These are phyloP conservation scores for Claviceps sp. DNA, from an alignment of 2,329 filamentous ascomycete species.

Conservation along the genomic window DNA sequence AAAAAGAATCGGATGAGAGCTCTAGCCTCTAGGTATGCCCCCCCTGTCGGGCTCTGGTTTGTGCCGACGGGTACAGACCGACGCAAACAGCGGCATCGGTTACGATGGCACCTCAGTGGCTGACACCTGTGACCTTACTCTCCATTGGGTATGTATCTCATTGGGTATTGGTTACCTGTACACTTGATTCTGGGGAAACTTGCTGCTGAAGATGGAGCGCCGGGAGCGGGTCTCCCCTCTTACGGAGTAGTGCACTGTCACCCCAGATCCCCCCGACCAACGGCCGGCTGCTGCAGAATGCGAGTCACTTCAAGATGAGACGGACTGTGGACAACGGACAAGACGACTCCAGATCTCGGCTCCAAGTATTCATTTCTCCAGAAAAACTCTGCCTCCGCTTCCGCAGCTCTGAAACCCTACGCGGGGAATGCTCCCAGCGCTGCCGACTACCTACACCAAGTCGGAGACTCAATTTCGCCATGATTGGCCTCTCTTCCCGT, in stretches of 20 bases:
- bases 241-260: neutral
- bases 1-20: neutral
- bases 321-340: neutral
- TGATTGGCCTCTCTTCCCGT: no score
- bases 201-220: neutral
- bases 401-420: no score
- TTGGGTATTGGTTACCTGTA: no score
- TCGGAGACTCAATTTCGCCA: no score
- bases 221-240: no score
- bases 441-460: no score
- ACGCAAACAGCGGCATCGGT: slow-evolving; percentile 5
- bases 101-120: slow-evolving; percentile 6
- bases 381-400: neutral
- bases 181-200: neutral
- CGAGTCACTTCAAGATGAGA: neutral
- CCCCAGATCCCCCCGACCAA: neutral
- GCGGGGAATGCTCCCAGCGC: no score
- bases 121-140: neutral
- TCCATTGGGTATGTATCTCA: neutral
- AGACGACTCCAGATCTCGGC: neutral
- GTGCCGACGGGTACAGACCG: neutral
- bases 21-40: no score
- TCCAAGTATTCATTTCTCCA: neutral
- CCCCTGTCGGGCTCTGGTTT: neutral
- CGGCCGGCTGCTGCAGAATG: neutral